Evolutionary conservation across 2,329 filamentous ascomycete species (phyloP).

Genomic region (Sporothrix brunneoviolacea): DNA sequence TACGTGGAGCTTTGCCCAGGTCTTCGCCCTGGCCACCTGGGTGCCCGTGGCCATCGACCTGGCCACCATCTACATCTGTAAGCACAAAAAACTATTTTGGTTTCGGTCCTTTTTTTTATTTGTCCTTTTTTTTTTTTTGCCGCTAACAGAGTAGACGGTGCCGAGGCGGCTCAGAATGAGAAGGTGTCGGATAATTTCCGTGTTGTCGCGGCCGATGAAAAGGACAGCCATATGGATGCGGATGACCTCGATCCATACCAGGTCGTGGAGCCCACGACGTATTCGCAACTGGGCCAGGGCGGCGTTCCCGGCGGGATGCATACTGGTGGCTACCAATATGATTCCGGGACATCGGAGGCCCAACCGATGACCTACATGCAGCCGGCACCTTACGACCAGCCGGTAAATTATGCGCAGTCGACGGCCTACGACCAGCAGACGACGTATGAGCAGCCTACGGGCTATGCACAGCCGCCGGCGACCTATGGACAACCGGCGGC

Average conservation of each 20-base stretch:
- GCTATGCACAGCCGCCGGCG: not conserved
- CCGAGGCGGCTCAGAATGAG: not conserved
- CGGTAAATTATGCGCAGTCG: not conserved
- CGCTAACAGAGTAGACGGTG: not conserved
- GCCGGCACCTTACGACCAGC: too few species aligned
- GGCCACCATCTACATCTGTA: slow-evolving; percentile 22
- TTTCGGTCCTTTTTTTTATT: not conserved
- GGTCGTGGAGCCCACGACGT: not conserved
- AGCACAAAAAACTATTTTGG: too few species aligned
- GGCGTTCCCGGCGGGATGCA: too few species aligned
- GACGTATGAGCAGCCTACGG: not conserved
- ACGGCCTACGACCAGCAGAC: not conserved
- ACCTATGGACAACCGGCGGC: not conserved
- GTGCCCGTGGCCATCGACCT: slow-evolving; percentile 24
- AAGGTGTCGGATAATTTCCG: slow-evolving; percentile 8
- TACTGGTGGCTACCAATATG: too few species aligned
- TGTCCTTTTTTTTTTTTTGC: not conserved
- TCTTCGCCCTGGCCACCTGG: slow-evolving; percentile 26
- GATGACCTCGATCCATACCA: not conserved
- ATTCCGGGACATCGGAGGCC: too few species aligned
- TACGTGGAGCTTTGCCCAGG: slow-evolving; percentile 28
- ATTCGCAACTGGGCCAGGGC: too few species aligned
- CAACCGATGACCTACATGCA: too few species aligned
- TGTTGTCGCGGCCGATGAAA: not conserved
- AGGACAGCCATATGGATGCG: not conserved